Base-by-base conservation (phyloP, 495 filamentous ascomycete species). In the Chaetomium fimeti region DNA sequence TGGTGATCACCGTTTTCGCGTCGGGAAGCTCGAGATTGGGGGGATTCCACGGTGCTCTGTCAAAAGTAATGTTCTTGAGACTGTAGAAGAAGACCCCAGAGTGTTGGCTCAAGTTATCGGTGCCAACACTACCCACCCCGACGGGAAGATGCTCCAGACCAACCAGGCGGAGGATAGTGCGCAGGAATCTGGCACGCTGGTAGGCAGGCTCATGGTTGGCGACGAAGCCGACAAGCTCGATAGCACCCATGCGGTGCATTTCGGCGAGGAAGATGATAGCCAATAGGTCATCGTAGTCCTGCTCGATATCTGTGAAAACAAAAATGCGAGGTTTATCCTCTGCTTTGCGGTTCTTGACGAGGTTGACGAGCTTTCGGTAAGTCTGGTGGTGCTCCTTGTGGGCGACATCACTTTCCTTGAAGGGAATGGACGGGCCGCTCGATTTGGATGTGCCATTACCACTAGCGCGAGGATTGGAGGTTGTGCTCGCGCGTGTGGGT, bases 251-350 rank as follows among this genome's bases (percentile, higher is more conserved):
- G 38, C 64, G 67, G 22, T 69, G 64, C 67, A 69, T 69, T n/a
- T 69, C 67, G 52, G 49, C 60, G 18, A 69, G 61, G 22, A 69
- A 69, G 53, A 69, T 64, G 52, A 69, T 58, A 47, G 67, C 64
- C 40, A 66, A 27, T 15, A 69, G 52, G 58, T 69, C 67, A 22
- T 69, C 67, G 22, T 69, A 69, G 54, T 69, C 67, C 40, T 66
- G 67, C 43, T 69, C 67, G 18, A 69, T 54, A 28, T 69, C 67
- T 1, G 67, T 69, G 13, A 61, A 53, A 6, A 69, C 58, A 7
- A 69, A 15, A 9, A 69, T 57, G 51, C 67, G 64, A 3, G 67
- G 67, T 32, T 48, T 63, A n/a, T 63, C 53, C 8, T 62, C 55
- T 3, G 43, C 47, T 8, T 59, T 32, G 8, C 67, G 67, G 11